phyloP scores from a whole-genome alignment of 1,284 basidiomycete species.

The Heterobasidion irregulare region DNA sequence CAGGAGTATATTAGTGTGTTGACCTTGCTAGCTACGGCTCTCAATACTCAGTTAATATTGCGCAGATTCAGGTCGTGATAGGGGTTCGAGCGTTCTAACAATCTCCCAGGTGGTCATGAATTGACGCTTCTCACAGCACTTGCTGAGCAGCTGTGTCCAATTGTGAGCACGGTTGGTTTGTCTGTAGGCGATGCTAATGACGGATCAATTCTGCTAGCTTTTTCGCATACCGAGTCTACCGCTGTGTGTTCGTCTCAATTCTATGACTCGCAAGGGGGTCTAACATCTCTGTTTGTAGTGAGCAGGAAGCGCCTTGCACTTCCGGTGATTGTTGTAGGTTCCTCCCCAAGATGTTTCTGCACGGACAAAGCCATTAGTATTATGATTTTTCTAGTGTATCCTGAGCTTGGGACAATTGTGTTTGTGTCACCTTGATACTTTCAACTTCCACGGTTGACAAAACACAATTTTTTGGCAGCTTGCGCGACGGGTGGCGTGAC shows the following conservation, averaged over 20 bases:
- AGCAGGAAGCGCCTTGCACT: not conserved
- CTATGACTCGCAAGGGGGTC: not conserved
- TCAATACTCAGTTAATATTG: not conserved
- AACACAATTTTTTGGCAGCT: not conserved
- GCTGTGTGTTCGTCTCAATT: not conserved
- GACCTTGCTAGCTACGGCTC: not conserved
- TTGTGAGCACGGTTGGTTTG: not conserved
- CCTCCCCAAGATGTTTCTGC: not conserved
- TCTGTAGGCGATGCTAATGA: not conserved
- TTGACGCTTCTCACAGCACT: not conserved
- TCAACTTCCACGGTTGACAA: not conserved
- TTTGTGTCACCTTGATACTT: not conserved
- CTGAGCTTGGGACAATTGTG: not conserved
- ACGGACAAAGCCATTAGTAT: not conserved
- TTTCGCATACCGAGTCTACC: not conserved
- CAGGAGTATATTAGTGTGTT: not conserved
- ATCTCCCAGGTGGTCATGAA: not conserved
- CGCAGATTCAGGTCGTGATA: not conserved
- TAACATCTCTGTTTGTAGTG: not conserved
- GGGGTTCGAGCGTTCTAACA: not conserved
- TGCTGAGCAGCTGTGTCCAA: not conserved
- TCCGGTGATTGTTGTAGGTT: not conserved
- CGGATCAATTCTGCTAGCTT: not conserved
- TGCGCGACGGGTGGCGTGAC: not conserved
- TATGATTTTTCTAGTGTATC: not conserved